phyloP scores from a whole-genome alignment of 345 rosid genomes.

The Syzygium oleosum region DNA sequence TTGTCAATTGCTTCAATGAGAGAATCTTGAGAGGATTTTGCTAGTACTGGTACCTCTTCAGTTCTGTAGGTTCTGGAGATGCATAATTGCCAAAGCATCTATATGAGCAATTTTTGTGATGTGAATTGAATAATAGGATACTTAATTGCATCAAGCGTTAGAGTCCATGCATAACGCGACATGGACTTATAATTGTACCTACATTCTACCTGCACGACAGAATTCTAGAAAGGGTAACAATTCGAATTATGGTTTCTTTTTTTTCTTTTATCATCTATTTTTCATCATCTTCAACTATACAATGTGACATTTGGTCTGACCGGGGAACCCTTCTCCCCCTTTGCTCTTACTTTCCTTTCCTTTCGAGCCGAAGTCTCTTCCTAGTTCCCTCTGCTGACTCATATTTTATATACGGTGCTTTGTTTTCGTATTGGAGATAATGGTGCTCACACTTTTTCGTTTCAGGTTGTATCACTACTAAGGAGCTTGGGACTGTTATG shows the following conservation, averaged over 20 bases:
- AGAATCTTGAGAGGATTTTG: background rate
- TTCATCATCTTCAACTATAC: background rate
- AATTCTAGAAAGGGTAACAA: background rate
- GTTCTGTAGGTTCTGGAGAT: background rate
- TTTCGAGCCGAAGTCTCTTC: background rate
- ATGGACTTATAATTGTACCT: background rate
- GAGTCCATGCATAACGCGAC: background rate
- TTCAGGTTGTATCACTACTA: conserved; percentile 38
- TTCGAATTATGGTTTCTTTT: background rate
- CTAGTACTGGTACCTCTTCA: background rate
- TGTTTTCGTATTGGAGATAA: background rate
- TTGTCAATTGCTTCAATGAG: background rate
- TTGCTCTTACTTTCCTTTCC: background rate
- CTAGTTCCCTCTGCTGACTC: background rate
- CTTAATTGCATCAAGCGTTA: background rate
- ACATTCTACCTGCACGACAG: background rate
- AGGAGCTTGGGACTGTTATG: conserved; percentile 48
- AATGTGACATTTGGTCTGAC: background rate
- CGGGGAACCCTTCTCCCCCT: background rate
- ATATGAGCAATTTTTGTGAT: background rate
- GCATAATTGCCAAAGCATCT: background rate
- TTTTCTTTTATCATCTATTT: background rate
- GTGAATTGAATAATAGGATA: background rate
- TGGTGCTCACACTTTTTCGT: background rate
- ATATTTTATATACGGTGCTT: background rate